phyloP scores from a whole-genome alignment of 208 protist genomes.

The Plasmodiophora brassicae region DNA sequence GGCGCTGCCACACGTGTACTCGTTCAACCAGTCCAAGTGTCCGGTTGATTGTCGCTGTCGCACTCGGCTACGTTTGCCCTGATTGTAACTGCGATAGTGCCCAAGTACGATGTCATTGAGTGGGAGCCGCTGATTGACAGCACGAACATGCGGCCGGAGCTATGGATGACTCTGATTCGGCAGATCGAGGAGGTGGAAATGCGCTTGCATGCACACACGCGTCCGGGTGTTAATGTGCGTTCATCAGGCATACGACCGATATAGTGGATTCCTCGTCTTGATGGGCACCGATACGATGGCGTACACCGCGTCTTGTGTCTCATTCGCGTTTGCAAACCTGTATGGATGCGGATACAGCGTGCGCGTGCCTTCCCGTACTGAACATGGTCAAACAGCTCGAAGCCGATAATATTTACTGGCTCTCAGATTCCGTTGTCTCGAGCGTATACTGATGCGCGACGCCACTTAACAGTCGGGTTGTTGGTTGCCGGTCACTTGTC shows the following conservation, averaged over 20 bases:
- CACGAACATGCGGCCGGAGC: constrained; percentile 4
- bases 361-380: too few relatives aligned
- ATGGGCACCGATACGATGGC: constrained; percentile 39
- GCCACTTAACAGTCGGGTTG: constrained; percentile 11
- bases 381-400: too few relatives aligned
- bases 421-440: constrained; percentile 19
- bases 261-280: constrained; percentile 37
- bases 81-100: neutral
- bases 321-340: constrained; percentile 27
- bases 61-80: too few relatives aligned
- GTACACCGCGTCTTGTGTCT: constrained; percentile 38
- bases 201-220: neutral
- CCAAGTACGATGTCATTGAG: constrained; percentile 31
- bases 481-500: neutral
- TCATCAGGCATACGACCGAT: neutral
- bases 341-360: too few relatives aligned
- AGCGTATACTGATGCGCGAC: constrained; percentile 12
- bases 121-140: constrained; percentile 26
- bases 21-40: constrained; percentile 3
- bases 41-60: too few relatives aligned
- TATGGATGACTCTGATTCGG: neutral
- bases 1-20: neutral
- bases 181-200: neutral
- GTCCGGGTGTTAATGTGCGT: neutral
- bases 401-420: constrained; percentile 35